Conservation (phyloP, 1,284 basidiomycete genomes). For the Tausonia pullulans region DNA sequence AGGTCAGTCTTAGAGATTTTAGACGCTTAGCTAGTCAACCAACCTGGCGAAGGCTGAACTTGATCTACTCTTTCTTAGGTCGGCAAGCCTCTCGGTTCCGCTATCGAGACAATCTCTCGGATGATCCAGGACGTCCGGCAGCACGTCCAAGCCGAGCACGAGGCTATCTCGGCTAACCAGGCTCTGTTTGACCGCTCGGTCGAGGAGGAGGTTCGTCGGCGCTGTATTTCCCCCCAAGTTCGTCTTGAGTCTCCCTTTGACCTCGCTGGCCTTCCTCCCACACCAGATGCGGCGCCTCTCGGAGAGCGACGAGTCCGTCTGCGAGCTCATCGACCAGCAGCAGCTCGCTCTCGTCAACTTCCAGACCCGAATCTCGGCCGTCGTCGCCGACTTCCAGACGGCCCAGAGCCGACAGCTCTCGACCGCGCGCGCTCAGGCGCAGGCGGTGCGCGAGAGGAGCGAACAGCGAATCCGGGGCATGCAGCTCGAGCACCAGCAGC, state of each 20-base stretch:
- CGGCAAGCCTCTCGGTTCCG: conserved; percentile 28
- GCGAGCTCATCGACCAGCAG: conserved; percentile 54
- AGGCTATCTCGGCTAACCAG: conserved; percentile 44
- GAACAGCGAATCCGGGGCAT: conserved; percentile 31
- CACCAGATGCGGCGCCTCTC: conserved; percentile 47
- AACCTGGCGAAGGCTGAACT: conserved; percentile 10
- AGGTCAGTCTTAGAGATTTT: conserved; percentile 23
- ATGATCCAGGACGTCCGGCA: conserved; percentile 49
- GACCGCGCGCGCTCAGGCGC: conserved; percentile 47
- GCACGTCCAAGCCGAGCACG: conserved; percentile 48
- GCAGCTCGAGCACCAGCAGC: background rate
- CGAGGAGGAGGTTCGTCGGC: conserved; percentile 40
- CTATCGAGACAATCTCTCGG: conserved; percentile 44
- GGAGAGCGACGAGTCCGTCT: conserved; percentile 59
- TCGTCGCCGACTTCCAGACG: conserved; percentile 58
- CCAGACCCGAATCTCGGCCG: conserved; percentile 54
- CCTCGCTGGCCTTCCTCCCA: background rate
- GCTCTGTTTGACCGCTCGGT: conserved; percentile 44
- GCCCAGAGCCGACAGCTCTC: conserved; percentile 58
- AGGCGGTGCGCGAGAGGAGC: conserved; percentile 46
- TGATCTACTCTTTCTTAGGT: conserved; percentile 23
- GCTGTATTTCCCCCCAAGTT: background rate
- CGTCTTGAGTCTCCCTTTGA: background rate
- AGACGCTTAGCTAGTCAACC: background rate
- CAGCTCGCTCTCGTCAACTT: conserved; percentile 58